phyloP scores from a whole-genome alignment of 345 rosid species.

The Rhodamnia rubescens region DNA sequence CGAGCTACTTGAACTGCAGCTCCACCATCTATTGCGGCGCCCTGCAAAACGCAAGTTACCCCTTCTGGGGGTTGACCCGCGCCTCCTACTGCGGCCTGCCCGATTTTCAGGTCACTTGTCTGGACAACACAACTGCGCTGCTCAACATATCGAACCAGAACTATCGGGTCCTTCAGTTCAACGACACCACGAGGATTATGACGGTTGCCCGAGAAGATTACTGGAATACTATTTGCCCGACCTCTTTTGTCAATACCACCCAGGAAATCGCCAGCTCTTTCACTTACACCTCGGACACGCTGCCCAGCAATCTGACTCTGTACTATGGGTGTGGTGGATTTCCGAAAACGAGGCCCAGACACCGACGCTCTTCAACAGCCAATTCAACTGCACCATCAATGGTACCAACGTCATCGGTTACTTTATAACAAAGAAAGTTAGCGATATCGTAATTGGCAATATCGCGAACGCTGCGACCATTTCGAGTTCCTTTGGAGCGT shows the following conservation, averaged over 20 bases:
- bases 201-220: background rate
- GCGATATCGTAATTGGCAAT: no score
- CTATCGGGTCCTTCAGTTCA: background rate
- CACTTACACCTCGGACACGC: background rate
- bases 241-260: background rate
- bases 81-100: background rate
- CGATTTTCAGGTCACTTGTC: background rate
- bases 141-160: background rate
- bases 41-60: background rate
- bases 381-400: background rate
- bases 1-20: background rate
- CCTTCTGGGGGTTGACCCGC: background rate
- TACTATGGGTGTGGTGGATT: background rate
- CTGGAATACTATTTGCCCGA: background rate
- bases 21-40: background rate
- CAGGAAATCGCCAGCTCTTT: background rate
- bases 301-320: background rate
- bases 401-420: fast-evolving
- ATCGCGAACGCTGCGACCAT: fast-evolving
- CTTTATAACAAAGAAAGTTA: background rate
- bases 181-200: background rate
- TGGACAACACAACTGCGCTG: background rate
- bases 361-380: background rate
- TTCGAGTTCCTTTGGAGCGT: fast-evolving
- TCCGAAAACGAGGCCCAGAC: no score